Conservation (phyloP, 2,329 filamentous ascomycete species). For the Phyllosticta capitalensis region DNA sequence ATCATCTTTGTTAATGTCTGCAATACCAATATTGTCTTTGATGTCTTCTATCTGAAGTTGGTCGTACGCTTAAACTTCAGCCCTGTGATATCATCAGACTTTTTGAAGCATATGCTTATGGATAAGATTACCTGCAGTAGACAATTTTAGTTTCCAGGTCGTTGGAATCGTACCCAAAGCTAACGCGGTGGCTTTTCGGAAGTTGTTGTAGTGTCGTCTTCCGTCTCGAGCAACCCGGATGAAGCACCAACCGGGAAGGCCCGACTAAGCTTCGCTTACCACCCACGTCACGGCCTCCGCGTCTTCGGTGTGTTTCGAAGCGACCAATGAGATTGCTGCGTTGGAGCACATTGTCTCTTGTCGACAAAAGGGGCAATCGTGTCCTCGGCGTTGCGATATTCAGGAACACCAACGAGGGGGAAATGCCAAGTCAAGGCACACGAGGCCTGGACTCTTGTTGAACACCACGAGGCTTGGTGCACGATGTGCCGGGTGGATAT, state of each 20-base stretch:
- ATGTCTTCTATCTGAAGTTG: background rate
- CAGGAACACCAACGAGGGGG: background rate
- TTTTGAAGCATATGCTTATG: background rate
- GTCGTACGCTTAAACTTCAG: background rate
- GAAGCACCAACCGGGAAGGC: background rate
- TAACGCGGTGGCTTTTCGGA: too few relatives aligned
- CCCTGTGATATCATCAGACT: background rate
- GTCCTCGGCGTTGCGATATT: background rate
- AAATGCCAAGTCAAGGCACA: background rate
- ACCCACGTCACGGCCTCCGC: background rate
- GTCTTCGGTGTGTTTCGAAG: background rate
- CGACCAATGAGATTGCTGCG: background rate
- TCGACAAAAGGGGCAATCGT: background rate
- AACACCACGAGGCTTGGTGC: background rate
- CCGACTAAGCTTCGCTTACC: background rate
- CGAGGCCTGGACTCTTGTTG: background rate
- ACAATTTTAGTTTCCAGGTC: background rate
- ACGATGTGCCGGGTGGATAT: background rate
- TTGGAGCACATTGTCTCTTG: background rate
- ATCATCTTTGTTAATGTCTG: background rate
- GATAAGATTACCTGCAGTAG: background rate
- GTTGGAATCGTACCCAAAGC: background rate
- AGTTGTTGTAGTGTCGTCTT: too few relatives aligned
- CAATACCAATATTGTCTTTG: background rate
- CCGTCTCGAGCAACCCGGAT: too few relatives aligned